Evolutionary conservation across 345 rosid species (phyloP), one percentile per base, ranked within the genome.

Genomic region (Fremontodendron californicum): DNA sequence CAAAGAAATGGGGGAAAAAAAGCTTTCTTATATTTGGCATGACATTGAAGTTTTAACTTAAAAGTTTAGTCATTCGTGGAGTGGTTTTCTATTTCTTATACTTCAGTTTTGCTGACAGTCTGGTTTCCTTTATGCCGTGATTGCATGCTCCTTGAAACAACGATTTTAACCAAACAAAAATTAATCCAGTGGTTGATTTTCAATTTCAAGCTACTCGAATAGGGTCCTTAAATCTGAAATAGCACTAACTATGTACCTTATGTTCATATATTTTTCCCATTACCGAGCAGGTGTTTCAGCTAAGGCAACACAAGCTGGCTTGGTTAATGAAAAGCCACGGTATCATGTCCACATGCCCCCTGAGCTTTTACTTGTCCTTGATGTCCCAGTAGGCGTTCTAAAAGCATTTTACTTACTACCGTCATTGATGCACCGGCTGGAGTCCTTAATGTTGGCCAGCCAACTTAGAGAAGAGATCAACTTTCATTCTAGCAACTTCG

Each of bases 401-500:
- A 87, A 86, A 80, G 83, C 97, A 58, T 75, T 86, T 66, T 94
- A 94, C 86, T 83, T 94, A 75, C 84, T 94, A 37, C 98, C 98
- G 11, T 94, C 98, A 9, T 39, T 91, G 82, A 88, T 94, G 92
- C 88, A 90, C 71, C 97, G 94, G 49, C 77, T 94, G 61, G 95
- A 93, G 81, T 89, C 95, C 72, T 74, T 94, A 63, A 94, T 90
- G 94, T 84, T 93, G 67, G 97, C 98, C 39, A 88, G 90, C 81
- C 97, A 94, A 79, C 94, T 94, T 19, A 88, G 97, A 81, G 88
- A 85, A 77, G 97, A 93, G 86, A 93, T 94, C 74, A 78, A 48
- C 77, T 86, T 75, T 78, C 80, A 43, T 81, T 63, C 78, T 15
- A 83, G 87, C 76, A 78, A 81, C 81, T 83, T 85, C 75, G 57